Percentiles rank a stretch among this genome's conserved stretches.
phyloP scores from a whole-genome alignment of 345 rosid species.

The Hevea brasiliensis region DNA sequence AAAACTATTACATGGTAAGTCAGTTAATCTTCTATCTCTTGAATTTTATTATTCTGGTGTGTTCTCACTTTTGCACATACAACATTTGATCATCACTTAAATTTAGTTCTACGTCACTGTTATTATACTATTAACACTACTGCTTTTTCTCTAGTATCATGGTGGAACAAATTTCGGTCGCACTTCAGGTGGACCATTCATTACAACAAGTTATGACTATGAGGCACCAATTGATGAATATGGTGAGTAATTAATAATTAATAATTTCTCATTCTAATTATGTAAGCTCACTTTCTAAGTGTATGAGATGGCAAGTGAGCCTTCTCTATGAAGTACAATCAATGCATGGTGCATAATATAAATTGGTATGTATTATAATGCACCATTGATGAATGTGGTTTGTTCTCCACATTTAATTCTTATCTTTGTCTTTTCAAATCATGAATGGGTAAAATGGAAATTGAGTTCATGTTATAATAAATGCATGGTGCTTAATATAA shows the following conservation, averaged over 20 bases:
- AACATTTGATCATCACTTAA: conserved; percentile 1
- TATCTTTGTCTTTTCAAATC: neutral
- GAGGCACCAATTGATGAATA: conserved; percentile 99
- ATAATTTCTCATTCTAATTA: conserved; percentile 3
- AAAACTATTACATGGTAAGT: conserved; percentile 89
- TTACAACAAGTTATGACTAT: conserved; percentile 94
- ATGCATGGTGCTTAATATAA: neutral
- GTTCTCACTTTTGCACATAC: neutral
- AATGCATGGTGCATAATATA: neutral
- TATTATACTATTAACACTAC: neutral
- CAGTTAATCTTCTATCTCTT: conserved; percentile 11
- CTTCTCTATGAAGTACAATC: neutral
- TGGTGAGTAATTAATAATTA: conserved; percentile 47
- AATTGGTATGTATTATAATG: neutral
- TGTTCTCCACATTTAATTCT: neutral
- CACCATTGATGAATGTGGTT: neutral
- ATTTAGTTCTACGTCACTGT: neutral
- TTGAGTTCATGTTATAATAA: neutral
- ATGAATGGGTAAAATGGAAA: neutral
- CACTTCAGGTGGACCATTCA: conserved; percentile 91
- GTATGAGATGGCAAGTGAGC: neutral
- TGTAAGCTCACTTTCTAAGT: neutral
- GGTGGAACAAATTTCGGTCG: conserved; percentile 99
- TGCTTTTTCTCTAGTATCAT: conserved; percentile 57
- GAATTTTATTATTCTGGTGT: neutral